Base-by-base conservation (phyloP, 177 flowering plant species). In the Vitis hybrid region DNA sequence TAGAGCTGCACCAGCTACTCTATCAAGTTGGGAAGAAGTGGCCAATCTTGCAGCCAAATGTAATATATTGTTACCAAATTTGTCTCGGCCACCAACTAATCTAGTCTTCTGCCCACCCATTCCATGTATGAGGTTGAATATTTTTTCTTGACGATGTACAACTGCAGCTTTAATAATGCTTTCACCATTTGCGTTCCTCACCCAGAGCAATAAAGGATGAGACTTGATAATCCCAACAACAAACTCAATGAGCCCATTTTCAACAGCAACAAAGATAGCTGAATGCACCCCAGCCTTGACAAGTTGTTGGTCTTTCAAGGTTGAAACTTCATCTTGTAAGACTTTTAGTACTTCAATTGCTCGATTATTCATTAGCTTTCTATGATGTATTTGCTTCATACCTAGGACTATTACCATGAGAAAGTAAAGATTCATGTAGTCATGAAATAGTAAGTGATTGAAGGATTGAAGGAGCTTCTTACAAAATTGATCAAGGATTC, bases 181-280 rank as follows among this genome's bases (percentile, higher is more conserved):
- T 26, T 33, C 60, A 18, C 33, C 11, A 0, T 62, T 3, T 18
- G 3, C 3, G 29, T 61, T 56, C 3, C 14, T 16, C 13, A 22
- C 33, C 65, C 65, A 60, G 33, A 69, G 15, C 16, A 21, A 16
- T 3, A 19, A 2, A 5, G 72, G 72, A 39, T 60, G 58, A 19
- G 29, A 10, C 26, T 70, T 65, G 10, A 74, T 51, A 29, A 77
- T 59, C 67, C 65, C 76, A 18, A 70, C 73, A 14, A 76, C 63
- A 39, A 76, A 51, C 66, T 71, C 75, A 22, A 39, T 62, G 29
- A 59, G 62, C 7, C 80, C 80, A 11, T 51, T 45, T 48, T 29
- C 50, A 21, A 75, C 76, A 2, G 70, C 75, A 1, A 45, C 13
- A 58, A 58, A 50, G 9, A 76, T 56, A 16, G 79, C 61, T 19